Base-by-base conservation (phyloP, 306 rosid genomes). In the Cicer chorassanicum region DNA sequence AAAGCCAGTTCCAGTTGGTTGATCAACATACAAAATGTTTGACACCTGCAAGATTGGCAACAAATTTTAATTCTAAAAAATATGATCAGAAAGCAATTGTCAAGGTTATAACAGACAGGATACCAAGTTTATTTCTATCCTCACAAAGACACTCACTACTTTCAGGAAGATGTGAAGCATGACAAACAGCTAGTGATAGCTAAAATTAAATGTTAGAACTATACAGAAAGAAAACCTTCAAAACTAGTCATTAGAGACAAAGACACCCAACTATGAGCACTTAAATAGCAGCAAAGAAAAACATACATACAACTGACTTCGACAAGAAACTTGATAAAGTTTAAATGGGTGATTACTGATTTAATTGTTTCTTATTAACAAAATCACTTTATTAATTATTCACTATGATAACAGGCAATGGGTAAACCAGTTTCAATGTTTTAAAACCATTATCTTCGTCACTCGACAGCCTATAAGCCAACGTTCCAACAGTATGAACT, bases 1-100 rank as follows among this genome's bases (percentile, higher is more conserved):
- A 77, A 89, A 93, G 61, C 98, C 98, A 77, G 98, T 93, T 57
- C 98, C 97, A 77, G 84, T 86, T 24, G 98, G 98, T 81, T 93
- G 98, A 72, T 93, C 98, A 46, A 93, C 95, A 81, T 89, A 93
- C 64, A 93, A 73, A 75, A 93, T 93, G 80, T 90, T 91, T 57
- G 98, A 85, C 16, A 60, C 97, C 98, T 93, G 83, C 89, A 86
- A 81, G 76, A 60, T 63, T 29, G 72, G 49, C 51, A 75, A 43
- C 34, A 63, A 73, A 68, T 16, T 77, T 78, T 57, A 70, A 43
- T 15, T 54, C 56, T 21, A 54, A 39, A 45, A 7, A 38, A 80
- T 34, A 61, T 45, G 15, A 41, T 46, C 73, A 82, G n/a, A 45
- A 56, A 61, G n/a, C 15, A 59, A 65, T 61, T 66, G 63, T 64